Evolutionary conservation across 2,329 filamentous ascomycete genomes (phyloP).

Genomic region (Colletotrichum godetiae): DNA sequence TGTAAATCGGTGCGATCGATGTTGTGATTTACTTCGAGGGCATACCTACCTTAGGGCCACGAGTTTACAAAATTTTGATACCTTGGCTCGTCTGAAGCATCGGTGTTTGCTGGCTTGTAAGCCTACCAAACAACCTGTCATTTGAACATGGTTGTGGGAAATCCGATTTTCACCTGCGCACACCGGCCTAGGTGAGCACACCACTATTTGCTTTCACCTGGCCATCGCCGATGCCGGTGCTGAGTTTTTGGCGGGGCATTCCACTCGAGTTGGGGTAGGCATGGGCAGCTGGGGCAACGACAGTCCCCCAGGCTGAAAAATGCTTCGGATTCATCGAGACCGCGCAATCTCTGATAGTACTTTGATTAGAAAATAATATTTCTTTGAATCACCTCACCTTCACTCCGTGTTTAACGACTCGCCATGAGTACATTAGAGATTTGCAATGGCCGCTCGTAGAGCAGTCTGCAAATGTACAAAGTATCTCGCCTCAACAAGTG

Average conservation of each 20-base stretch:
- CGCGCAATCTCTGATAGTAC: neutral
- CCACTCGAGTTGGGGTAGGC: constrained; percentile 2
- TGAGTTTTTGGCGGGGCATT: constrained; percentile 11
- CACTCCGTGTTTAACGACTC: no score
- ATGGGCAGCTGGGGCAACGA: constrained; percentile 17
- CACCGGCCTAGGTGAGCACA: constrained; percentile 24
- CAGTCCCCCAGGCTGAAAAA: neutral
- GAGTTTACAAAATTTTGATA: neutral
- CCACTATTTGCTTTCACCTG: constrained; percentile 4
- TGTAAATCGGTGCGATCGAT: neutral
- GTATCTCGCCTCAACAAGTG: neutral
- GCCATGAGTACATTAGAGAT: neutral
- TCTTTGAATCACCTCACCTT: neutral
- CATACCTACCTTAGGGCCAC: no score
- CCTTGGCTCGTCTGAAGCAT: neutral
- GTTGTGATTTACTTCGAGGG: neutral
- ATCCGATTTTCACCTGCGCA: constrained; percentile 11
- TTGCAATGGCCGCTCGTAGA: neutral
- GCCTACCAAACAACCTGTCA: neutral
- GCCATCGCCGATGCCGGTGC: constrained; percentile 28
- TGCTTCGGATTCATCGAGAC: neutral
- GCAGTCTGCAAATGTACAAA: neutral
- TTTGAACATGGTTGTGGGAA: neutral
- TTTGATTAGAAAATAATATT: neutral
- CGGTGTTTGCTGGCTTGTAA: neutral